Percentiles rank a stretch among this genome's conserved stretches.
phyloP scores from a whole-genome alignment of 2,329 filamentous ascomycete genomes.

The Gremmenia infestans region DNA sequence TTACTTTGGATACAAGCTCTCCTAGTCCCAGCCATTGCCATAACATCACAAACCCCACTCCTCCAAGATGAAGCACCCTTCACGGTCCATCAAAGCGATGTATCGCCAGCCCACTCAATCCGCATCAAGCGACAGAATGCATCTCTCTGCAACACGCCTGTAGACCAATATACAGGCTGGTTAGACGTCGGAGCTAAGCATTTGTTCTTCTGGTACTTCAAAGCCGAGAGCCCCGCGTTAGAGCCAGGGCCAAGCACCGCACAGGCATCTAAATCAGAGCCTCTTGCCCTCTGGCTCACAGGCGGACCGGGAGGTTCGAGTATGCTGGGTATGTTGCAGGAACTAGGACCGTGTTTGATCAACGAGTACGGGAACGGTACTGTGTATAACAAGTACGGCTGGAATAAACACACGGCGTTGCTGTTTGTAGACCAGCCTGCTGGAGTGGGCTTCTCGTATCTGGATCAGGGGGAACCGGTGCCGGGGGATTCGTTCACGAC shows the following conservation, averaged over 20 bases:
- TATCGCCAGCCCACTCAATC: constrained; percentile 19
- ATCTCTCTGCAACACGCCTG: constrained; percentile 20
- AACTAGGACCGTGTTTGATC: constrained; percentile 44
- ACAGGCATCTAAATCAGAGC: constrained; percentile 32
- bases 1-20: not conserved
- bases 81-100: constrained; percentile 13
- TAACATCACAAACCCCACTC: constrained; percentile 10
- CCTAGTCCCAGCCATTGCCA: not conserved
- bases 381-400: constrained; percentile 51
- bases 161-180: constrained; percentile 26
- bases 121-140: constrained; percentile 22
- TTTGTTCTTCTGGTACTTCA: constrained; percentile 42
- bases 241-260: too few relatives aligned
- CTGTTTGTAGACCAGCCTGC: constrained; percentile 55
- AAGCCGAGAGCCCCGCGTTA: constrained; percentile 30
- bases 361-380: constrained; percentile 42
- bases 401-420: constrained; percentile 54
- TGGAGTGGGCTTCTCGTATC: constrained; percentile 61
- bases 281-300: constrained; percentile 57
- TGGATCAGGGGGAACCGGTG: constrained; percentile 32
- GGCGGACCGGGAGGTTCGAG: constrained; percentile 59
- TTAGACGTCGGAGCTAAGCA: constrained; percentile 33
- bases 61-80: constrained; percentile 5
- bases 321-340: constrained; percentile 56
- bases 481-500: constrained; percentile 38